Evolutionary conservation across 192 early-diverging fungal species (phyloP).

Genomic region (Mortierella hygrophila): DNA sequence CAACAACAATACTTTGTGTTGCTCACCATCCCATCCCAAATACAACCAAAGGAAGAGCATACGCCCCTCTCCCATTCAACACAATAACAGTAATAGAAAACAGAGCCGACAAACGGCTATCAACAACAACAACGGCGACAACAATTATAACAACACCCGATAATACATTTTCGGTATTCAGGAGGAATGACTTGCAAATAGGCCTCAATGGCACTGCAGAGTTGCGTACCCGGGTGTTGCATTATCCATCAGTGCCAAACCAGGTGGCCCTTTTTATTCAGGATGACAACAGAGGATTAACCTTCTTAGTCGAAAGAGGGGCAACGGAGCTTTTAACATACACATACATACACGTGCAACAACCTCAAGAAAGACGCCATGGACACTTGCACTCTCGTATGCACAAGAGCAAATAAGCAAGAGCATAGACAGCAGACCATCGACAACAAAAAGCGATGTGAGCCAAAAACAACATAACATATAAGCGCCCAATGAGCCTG

Average conservation of each 20-base stretch:
- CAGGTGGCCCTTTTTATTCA: not conserved
- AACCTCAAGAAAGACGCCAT: not conserved
- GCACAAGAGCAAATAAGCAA: conserved; percentile 9
- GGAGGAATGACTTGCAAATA: no score
- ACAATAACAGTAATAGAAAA: no score
- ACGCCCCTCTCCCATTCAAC: no score
- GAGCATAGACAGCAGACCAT: conserved; percentile 6
- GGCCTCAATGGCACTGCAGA: no score
- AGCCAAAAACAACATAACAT: not conserved
- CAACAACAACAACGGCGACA: no score
- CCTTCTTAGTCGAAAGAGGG: not conserved
- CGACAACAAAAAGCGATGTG: not conserved
- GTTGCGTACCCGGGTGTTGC: not conserved
- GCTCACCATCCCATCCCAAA: no score
- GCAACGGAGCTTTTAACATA: not conserved
- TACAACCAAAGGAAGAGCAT: no score
- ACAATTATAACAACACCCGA: no score
- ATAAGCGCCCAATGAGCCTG: not conserved
- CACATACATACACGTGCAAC: not conserved
- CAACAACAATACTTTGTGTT: not conserved
- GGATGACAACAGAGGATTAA: not conserved
- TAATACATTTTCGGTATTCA: no score
- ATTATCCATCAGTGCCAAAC: not conserved
- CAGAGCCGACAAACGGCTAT: no score
- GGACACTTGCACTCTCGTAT: not conserved